Conservation (phyloP, 306 rosid genomes). For the Betula pendula region DNA sequence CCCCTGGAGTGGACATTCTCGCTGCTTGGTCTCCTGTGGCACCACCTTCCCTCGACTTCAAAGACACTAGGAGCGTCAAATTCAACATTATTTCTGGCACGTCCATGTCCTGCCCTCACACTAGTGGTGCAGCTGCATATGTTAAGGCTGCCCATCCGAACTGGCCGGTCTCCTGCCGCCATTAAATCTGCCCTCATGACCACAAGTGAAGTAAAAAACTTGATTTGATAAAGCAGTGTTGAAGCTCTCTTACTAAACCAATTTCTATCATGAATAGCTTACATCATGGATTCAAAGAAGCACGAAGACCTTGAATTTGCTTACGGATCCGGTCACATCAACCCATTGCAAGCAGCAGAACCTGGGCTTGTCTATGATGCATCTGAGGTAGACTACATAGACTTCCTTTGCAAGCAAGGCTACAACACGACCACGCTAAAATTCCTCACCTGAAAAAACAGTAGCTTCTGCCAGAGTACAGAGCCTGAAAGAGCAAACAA, state of each 20-base stretch:
- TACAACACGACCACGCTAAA: conserved; percentile 31
- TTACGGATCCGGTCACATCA: conserved; percentile 33
- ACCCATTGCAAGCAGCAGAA: conserved; percentile 23
- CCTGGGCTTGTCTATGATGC: conserved; percentile 32
- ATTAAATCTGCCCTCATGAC: conserved; percentile 41
- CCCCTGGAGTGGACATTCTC: conserved; percentile 37
- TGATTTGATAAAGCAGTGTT: not conserved
- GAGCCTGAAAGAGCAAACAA: conserved; percentile 26
- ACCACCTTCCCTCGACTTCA: conserved; percentile 1
- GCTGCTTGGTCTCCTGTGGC: conserved; percentile 40
- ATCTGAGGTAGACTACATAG: conserved; percentile 10
- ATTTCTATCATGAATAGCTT: conserved; percentile 20
- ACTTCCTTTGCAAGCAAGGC: conserved; percentile 37
- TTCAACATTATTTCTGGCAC: conserved; percentile 31
- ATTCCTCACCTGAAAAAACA: conserved; percentile 28
- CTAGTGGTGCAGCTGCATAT: conserved; percentile 34
- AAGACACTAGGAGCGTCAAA: conserved; percentile 20
- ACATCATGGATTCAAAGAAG: conserved; percentile 28
- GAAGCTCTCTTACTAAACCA: not conserved
- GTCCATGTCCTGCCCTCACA: conserved; percentile 43
- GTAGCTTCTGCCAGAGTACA: conserved; percentile 18
- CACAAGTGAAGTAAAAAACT: conserved; percentile 21
- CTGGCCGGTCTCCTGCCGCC: conserved; percentile 45
- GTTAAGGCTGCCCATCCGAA: conserved; percentile 37
- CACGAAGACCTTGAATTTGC: conserved; percentile 33